Percentiles rank a stretch among this genome's conserved stretches.
Conservation (phyloP, 768 basidiomycete species). For the Clitopilus hobsonii region DNA sequence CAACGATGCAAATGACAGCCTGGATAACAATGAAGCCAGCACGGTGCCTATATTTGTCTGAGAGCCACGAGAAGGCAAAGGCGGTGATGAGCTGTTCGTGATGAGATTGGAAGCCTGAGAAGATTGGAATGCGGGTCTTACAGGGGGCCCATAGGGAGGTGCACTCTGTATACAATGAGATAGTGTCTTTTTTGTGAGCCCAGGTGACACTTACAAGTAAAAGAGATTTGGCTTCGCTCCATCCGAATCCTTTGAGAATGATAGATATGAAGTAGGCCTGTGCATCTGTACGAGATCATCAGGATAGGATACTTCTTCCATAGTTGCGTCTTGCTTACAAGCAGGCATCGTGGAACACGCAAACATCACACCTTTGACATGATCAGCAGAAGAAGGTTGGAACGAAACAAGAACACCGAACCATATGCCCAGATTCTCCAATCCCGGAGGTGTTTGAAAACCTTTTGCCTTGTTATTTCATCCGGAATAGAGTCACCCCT, state of each 20-base stretch:
- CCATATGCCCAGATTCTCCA: constrained; percentile 46
- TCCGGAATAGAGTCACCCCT: constrained; percentile 47
- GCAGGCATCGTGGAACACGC: constrained; percentile 39
- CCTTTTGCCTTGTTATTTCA: constrained; percentile 28
- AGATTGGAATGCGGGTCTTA: constrained; percentile 14
- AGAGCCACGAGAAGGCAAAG: constrained; percentile 40
- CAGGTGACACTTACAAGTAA: constrained; percentile 29
- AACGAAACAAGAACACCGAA: too few relatives aligned
- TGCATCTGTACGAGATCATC: constrained; percentile 21
- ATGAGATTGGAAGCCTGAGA: neutral
- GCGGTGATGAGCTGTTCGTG: constrained; percentile 28
- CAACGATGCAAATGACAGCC: constrained; percentile 31
- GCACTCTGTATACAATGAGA: constrained; percentile 27
- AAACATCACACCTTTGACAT: constrained; percentile 41
- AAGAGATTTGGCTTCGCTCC: constrained; percentile 28
- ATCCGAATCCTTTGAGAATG: constrained; percentile 43
- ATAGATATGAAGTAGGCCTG: constrained; percentile 43
- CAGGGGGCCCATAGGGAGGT: constrained; percentile 41
- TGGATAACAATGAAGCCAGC: constrained; percentile 36
- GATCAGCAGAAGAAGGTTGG: too few relatives aligned
- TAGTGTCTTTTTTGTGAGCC: neutral
- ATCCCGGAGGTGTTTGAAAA: constrained; percentile 34
- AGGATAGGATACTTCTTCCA: neutral
- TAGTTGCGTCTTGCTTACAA: constrained; percentile 21
- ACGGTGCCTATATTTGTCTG: constrained; percentile 39